Conservation (phyloP, 148 eudicot species). For the Hydrangea macrophylla region DNA sequence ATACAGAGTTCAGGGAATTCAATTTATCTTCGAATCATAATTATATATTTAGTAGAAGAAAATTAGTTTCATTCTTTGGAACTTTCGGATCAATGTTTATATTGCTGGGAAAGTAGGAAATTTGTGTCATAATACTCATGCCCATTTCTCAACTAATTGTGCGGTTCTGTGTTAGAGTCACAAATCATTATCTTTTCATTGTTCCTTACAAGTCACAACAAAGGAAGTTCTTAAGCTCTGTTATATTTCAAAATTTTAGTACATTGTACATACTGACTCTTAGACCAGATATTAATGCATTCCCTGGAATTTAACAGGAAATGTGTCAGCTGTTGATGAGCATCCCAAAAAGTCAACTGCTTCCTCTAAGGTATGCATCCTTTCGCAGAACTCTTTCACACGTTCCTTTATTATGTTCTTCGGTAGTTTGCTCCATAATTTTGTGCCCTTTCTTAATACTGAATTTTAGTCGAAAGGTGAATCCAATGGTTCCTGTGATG, state of each 20-base stretch:
- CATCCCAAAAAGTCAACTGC: slow-evolving; percentile 28
- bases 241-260: background rate
- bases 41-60: background rate
- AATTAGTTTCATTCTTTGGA: background rate
- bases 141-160: background rate
- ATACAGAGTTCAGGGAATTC: background rate
- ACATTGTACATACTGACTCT: background rate
- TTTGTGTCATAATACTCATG: background rate
- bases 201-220: background rate
- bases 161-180: background rate
- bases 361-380: slow-evolving; percentile 39
- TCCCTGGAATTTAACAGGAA: slow-evolving; percentile 19
- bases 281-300: background rate
- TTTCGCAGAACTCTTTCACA: background rate
- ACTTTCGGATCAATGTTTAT: background rate
- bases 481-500: slow-evolving; percentile 32
- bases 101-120: background rate
- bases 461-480: slow-evolving; percentile 31
- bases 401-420: background rate
- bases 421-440: background rate
- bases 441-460: background rate
- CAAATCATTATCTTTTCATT: background rate
- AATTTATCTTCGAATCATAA: background rate
- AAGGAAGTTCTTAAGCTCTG: background rate
- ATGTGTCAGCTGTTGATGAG: slow-evolving; percentile 27